Base-by-base conservation (phyloP, 371 early-diverging fungal species). In the Apophysomyces sp. region DNA sequence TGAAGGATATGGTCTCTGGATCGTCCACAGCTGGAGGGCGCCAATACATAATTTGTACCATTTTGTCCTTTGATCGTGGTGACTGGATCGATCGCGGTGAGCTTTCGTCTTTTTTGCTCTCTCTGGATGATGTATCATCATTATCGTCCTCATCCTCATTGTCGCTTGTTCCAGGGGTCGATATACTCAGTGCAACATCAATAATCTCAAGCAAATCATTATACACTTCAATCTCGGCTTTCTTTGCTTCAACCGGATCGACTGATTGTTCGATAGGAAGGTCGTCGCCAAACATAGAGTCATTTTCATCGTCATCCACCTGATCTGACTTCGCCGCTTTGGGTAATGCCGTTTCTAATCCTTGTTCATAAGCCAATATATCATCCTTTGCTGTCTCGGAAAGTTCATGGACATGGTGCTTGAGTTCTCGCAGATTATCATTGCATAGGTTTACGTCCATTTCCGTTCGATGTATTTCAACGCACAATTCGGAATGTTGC, bases 381-480 rank as follows among this genome's bases (percentile, higher is more conserved):
- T 61, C 67, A 2, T 57, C 49, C 4, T 52, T 40, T 26, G 78
- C 73, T 29, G 86, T 71, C 21, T 81, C 83, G 27, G 79, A 78
- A n/a, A 89, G 59, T 0, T 81, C 69, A 36, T 78, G 69, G 13
- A 86, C 71, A 60, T 87, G 84, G 1, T 81, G 69, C 53, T 72
- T 76, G 41, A 88, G 71, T 55, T 91, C 90, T 5, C 82, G 69
- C n/a, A 94, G 64, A 57, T 84, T 82, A 32, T 94, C 94, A 63
- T 92, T 88, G 24, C 85, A 82, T 6, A 88, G 70, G 18, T 73
- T 76, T 12, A 92, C 75, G 31, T 92, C 91, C 86, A 87, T 88
- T 68, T 93, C 93, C 2, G 81, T 80, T 51, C 89, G 84, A 76
- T 94, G 92, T 32, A 92, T 86, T 51, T 89, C 88, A n/a, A 83